These are phyloP conservation scores for Termitomyces sp. DNA, from an alignment of 768 basidiomycete species.

Conservation along the genomic window DNA sequence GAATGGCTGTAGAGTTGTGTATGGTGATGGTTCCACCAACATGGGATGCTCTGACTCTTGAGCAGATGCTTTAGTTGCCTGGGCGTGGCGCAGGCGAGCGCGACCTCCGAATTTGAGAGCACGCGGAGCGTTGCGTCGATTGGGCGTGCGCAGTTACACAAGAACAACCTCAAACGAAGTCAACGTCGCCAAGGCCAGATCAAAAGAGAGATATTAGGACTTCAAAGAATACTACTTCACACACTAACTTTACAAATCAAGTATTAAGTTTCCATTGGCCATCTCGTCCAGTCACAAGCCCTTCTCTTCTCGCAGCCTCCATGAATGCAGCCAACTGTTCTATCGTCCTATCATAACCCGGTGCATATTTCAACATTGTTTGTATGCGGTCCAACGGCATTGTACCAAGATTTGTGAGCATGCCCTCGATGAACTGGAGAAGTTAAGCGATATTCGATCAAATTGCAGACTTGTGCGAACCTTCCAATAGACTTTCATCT, in stretches of 20 bases:
- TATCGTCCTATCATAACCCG: conserved; percentile 73
- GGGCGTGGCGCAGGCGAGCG: conserved; percentile 17
- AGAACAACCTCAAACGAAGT: conserved; percentile 5
- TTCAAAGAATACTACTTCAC: no score
- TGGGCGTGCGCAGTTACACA: conserved; percentile 49
- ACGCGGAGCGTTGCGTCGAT: conserved; percentile 57
- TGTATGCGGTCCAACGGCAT: conserved; percentile 84
- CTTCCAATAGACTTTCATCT: conserved; percentile 90
- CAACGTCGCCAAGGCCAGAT: conserved; percentile 22
- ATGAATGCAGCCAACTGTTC: conserved; percentile 80
- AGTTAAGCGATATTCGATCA: background rate
- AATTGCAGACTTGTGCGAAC: conserved; percentile 30
- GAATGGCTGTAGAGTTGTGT: conserved; percentile 60
- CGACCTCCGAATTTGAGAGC: conserved; percentile 44
- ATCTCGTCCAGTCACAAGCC: conserved; percentile 64
- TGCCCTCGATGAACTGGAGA: conserved; percentile 79
- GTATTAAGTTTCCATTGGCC: conserved; percentile 60
- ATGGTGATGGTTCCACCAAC: conserved; percentile 57
- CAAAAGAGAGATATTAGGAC: no score
- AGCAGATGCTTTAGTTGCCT: conserved; percentile 45
- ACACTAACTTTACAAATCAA: background rate
- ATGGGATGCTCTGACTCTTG: conserved; percentile 60
- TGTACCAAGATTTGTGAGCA: conserved; percentile 83
- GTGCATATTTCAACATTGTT: conserved; percentile 80
- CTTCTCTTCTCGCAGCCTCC: conserved; percentile 78